Evolutionary conservation across 129 eudicot genomes (phyloP), one percentile per base, ranked within the genome.

Genomic region (Glebionis coronaria): DNA sequence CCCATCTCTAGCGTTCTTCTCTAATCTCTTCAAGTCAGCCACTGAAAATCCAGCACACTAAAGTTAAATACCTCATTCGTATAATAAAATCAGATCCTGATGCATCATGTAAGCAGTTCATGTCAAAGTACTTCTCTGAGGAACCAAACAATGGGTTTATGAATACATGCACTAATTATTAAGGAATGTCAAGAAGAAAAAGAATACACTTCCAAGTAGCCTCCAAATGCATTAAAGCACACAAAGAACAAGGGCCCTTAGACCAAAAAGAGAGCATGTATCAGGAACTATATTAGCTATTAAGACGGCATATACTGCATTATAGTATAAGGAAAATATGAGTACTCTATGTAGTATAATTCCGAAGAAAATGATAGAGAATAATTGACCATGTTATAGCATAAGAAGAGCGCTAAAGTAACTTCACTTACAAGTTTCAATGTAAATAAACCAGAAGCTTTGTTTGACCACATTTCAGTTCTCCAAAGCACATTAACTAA

Each of bases 21-120:
- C 89, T 63, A 93, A 91, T 79, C 95, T 81, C 84, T 88, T 93
- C 69, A 93, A 72, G 71, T 93, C 98, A 14, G 74, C 91, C 98
- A 86, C 98, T 93, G 86, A 78, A 27, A 62, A 60, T 56, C 35
- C 35, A 61, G 78, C 57, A 53, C 72, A 63, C 0, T 18, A 56
- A 15, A 38, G 72, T 49, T 58, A 51, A 29, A 77, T 63, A 67
- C 42, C 42, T 35, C 29, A 29, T 5, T 23, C 28, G 60, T 9
- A 63, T 42, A 20, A 51, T 29, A 63, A 50, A 20, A 51, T 29
- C 18, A 16, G 11, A 63, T 3, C 40, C 12, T 5, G 27, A 15
- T 52, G 38, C 62, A 19, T 9, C 3, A 21, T 19, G 51, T 11
- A 38, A 1, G 27, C 31, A 35, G 64, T 44, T 69, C 54, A 51